Percentiles rank a stretch among this genome's conserved stretches.
phyloP scores from a whole-genome alignment of 1,284 basidiomycete species.

The Sanghuangporus sanghuang region DNA sequence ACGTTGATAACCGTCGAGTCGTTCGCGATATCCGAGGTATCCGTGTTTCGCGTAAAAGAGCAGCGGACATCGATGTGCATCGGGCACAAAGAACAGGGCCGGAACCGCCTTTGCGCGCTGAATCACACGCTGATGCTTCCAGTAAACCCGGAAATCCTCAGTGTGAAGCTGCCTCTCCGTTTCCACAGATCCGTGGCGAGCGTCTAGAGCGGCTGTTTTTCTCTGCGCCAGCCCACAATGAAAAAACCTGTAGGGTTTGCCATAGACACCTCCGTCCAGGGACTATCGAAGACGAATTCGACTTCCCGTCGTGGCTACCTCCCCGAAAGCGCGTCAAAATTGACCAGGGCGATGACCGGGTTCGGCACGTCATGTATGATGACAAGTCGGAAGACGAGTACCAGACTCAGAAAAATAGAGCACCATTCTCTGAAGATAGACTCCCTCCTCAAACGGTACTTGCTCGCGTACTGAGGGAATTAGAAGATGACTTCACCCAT shows the following conservation, averaged over 20 bases:
- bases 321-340: slow-evolving; percentile 15
- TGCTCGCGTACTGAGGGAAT: slow-evolving; percentile 70
- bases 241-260: slow-evolving; percentile 62
- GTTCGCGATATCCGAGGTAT: not conserved
- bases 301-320: slow-evolving; percentile 25
- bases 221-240: slow-evolving; percentile 66
- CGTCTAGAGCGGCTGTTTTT: slow-evolving; percentile 78
- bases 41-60: not conserved
- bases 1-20: not conserved
- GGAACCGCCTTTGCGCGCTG: not conserved
- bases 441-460: slow-evolving; percentile 82
- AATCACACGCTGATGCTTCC: slow-evolving; percentile 7
- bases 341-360: slow-evolving; percentile 17
- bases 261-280: slow-evolving; percentile 37
- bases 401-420: slow-evolving; percentile 25
- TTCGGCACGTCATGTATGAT: slow-evolving; percentile 19
- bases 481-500: slow-evolving; percentile 88
- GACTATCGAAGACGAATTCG: slow-evolving; percentile 18
- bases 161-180: slow-evolving; percentile 44
- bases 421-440: slow-evolving; percentile 29
- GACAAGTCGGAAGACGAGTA: slow-evolving; percentile 39
- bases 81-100: slow-evolving; percentile 2
- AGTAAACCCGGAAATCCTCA: slow-evolving; percentile 22
- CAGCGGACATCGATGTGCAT: not conserved
- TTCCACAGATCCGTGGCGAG: slow-evolving; percentile 76